phyloP scores from a whole-genome alignment of 1,284 basidiomycete genomes.

The Gymnopus androsaceus region DNA sequence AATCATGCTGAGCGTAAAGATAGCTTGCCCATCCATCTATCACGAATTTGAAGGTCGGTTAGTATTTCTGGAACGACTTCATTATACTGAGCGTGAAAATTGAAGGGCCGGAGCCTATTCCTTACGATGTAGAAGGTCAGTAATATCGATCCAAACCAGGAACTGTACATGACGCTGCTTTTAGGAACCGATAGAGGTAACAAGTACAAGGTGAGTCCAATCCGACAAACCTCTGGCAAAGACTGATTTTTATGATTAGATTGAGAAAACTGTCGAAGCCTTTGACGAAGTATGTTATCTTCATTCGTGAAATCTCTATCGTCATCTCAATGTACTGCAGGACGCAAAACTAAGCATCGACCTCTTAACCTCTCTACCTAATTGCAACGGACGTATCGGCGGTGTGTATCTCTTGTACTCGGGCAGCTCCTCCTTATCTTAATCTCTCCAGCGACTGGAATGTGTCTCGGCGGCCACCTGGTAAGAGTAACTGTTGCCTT shows the following conservation, averaged over 20 bases:
- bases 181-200: conserved; percentile 83
- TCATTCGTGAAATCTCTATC: not conserved
- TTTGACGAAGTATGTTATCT: conserved; percentile 73
- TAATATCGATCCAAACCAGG: no score
- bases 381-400: conserved; percentile 89
- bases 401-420: conserved; percentile 49
- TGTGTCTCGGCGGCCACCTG: conserved; percentile 85
- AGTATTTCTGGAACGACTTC: no score
- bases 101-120: conserved; percentile 81
- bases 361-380: conserved; percentile 68
- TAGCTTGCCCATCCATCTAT: conserved; percentile 80
- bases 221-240: not conserved
- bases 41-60: conserved; percentile 94
- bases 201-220: conserved; percentile 71
- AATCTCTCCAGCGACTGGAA: conserved; percentile 66
- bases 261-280: conserved; percentile 80
- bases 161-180: not conserved
- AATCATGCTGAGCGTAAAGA: conserved; percentile 1
- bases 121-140: conserved; percentile 82
- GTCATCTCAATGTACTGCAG: conserved; percentile 36
- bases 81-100: no score
- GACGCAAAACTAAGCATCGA: conserved; percentile 80
- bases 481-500: conserved; percentile 39
- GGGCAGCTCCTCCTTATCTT: not conserved
- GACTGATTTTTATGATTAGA: conserved; percentile 42